Conservation (phyloP, 169 alveolate species). For the Gregarina niphandrodes region DNA sequence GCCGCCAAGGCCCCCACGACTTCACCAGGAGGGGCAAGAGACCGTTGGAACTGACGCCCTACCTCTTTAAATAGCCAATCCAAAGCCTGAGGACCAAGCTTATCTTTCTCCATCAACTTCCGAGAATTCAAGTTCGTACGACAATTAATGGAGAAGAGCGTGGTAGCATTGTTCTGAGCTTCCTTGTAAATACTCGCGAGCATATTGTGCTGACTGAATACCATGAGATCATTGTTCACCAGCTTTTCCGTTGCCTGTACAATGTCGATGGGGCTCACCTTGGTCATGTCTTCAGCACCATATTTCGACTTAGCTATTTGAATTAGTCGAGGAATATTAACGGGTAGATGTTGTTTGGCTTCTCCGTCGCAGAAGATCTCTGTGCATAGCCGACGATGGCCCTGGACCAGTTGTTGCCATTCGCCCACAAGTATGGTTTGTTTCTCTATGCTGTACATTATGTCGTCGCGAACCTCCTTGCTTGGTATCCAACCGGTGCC, state of each 20-base stretch:
- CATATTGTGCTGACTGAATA: background rate
- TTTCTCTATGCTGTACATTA: conserved; percentile 35
- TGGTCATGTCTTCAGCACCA: background rate
- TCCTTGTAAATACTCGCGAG: conserved; percentile 50
- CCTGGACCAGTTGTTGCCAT: conserved; percentile 5
- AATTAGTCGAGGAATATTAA: conserved; percentile 65
- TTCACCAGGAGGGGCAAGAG: conserved; percentile 97
- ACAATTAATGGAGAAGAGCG: conserved; percentile 69
- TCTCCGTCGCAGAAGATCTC: conserved; percentile 76
- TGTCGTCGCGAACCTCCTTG: conserved; percentile 22
- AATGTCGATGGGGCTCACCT: background rate
- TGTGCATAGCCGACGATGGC: conserved; percentile 7
- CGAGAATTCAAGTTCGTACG: conserved; percentile 68
- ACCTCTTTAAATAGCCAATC: conserved; percentile 94
- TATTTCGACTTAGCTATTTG: conserved; percentile 67
- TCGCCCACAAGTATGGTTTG: conserved; percentile 44
- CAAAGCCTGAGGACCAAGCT: conserved; percentile 52
- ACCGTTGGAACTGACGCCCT: conserved; percentile 64
- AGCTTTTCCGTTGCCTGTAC: background rate
- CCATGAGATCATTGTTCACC: background rate
- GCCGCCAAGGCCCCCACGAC: conserved; percentile 93
- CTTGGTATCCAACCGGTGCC: conserved; percentile 37
- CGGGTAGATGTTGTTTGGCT: conserved; percentile 80
- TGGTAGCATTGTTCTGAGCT: conserved; percentile 62
- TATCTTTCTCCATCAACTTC: conserved; percentile 67